These are phyloP conservation scores for Diaporthe amygdali DNA, from an alignment of 2,329 filamentous ascomycete genomes.

Conservation along the genomic window DNA sequence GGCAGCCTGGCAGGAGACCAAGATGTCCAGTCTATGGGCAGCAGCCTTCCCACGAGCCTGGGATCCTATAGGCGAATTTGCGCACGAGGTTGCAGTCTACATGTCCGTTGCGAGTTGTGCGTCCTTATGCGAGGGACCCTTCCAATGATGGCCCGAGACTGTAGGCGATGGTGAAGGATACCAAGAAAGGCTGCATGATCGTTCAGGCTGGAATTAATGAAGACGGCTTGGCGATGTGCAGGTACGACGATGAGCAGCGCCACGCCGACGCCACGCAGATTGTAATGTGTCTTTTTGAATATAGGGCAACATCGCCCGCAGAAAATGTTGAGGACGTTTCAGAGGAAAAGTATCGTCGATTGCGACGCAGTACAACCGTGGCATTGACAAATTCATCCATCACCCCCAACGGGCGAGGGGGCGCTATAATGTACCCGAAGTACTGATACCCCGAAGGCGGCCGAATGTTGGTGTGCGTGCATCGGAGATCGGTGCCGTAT, in stretches of 20 bases:
- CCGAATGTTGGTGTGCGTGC: not conserved
- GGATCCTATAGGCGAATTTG: not conserved
- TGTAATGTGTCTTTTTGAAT: not conserved
- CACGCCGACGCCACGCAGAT: not conserved
- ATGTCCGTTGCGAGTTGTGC: not conserved
- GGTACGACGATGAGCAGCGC: not conserved
- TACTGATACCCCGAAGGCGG: not conserved
- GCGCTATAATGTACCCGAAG: not conserved
- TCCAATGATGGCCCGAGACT: not conserved
- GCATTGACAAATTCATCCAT: not conserved
- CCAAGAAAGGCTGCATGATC: not conserved
- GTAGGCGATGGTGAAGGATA: not conserved
- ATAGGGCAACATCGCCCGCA: not conserved
- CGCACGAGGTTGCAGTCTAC: not conserved
- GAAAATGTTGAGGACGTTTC: not conserved
- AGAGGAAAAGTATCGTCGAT: not conserved
- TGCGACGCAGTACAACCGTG: not conserved
- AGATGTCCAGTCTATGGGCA: not conserved
- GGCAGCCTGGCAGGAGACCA: not conserved
- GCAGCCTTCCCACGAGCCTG: not conserved
- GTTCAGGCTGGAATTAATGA: not conserved
- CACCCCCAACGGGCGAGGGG: not conserved
- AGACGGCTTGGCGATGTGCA: constrained; percentile 1
- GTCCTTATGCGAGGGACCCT: not conserved
- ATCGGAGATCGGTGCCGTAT: constrained; percentile 7